Evolutionary conservation across 1,139 yeast genomes (phyloP).

Genomic region (Candida labiduridarum): DNA sequence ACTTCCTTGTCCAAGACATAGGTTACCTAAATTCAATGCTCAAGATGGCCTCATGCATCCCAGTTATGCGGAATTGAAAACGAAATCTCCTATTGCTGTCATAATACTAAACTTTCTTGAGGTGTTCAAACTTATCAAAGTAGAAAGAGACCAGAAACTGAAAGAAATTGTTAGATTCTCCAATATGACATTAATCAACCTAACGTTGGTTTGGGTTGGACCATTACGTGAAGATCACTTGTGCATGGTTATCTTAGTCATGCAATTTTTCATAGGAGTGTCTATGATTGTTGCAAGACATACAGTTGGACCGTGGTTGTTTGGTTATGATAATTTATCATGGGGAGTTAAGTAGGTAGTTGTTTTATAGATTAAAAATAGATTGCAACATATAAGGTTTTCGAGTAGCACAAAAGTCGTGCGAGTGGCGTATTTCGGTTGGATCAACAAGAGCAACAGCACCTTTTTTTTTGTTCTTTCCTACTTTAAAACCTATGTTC

Average conservation of each 20-base stretch:
- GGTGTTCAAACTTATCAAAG: constrained; percentile 50
- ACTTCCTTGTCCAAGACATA: constrained; percentile 93
- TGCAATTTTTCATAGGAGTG: constrained; percentile 71
- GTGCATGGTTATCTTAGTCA: constrained; percentile 56
- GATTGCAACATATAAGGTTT: not conserved
- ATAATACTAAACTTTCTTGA: constrained; percentile 39
- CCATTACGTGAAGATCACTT: constrained; percentile 84
- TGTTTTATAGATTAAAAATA: not conserved
- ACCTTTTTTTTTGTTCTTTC: not conserved
- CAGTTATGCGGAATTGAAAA: constrained; percentile 38
- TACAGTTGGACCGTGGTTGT: constrained; percentile 79
- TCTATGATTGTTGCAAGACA: constrained; percentile 75
- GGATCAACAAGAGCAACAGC: not conserved
- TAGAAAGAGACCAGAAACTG: constrained; percentile 38
- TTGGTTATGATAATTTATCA: constrained; percentile 82
- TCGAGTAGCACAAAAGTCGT: not conserved
- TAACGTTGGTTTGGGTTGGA: constrained; percentile 82
- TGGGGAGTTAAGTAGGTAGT: constrained; percentile 42
- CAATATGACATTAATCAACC: constrained; percentile 85
- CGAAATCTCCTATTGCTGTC: constrained; percentile 19
- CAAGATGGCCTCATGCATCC: constrained; percentile 77
- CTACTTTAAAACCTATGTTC: too few relatives aligned
- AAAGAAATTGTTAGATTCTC: constrained; percentile 54
- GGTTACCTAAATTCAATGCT: constrained; percentile 76
- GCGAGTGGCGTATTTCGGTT: not conserved